Percentiles rank a stretch among this genome's conserved stretches.
Evolutionary conservation across 192 early-diverging fungal species (phyloP).

Genomic region (Linnemannia zychae): DNA sequence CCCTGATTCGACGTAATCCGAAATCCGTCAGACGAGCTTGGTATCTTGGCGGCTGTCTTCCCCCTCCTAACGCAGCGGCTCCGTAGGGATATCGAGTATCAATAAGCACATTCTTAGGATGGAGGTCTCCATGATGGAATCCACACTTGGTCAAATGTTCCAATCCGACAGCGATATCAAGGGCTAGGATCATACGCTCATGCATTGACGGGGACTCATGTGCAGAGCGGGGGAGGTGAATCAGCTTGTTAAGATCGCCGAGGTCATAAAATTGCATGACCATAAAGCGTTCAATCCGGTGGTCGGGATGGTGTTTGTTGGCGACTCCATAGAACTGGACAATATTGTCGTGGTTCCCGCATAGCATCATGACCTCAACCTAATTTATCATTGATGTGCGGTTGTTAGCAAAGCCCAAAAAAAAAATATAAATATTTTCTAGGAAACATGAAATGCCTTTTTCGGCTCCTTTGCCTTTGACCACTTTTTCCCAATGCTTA

Average conservation of each 20-base stretch:
- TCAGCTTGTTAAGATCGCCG: constrained; percentile 17
- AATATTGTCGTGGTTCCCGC: constrained; percentile 38
- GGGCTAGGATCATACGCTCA: constrained; percentile 18
- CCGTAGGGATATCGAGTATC: no score
- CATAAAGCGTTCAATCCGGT: constrained; percentile 21
- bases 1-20: constrained; percentile 28
- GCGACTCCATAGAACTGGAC: constrained; percentile 38
- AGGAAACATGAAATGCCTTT: no score
- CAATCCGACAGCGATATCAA: constrained; percentile 31
- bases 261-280: constrained; percentile 34
- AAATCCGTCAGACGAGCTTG: constrained; percentile 36
- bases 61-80: neutral
- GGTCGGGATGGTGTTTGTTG: constrained; percentile 1
- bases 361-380: constrained; percentile 38
- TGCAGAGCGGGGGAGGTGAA: neutral
- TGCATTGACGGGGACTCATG: neutral
- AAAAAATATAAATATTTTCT: no score
- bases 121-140: constrained; percentile 41
- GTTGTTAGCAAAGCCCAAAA: no score
- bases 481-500: neutral
- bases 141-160: constrained; percentile 29
- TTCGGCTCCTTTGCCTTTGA: no score
- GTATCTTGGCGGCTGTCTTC: neutral
- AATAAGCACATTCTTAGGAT: constrained; percentile 38
- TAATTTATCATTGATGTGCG: neutral